A percentile compares a stretch with the other conserved stretches of the same genome.
Evolutionary conservation across 148 eudicot species (phyloP).

Genomic region (Chenopodium quinoa): DNA sequence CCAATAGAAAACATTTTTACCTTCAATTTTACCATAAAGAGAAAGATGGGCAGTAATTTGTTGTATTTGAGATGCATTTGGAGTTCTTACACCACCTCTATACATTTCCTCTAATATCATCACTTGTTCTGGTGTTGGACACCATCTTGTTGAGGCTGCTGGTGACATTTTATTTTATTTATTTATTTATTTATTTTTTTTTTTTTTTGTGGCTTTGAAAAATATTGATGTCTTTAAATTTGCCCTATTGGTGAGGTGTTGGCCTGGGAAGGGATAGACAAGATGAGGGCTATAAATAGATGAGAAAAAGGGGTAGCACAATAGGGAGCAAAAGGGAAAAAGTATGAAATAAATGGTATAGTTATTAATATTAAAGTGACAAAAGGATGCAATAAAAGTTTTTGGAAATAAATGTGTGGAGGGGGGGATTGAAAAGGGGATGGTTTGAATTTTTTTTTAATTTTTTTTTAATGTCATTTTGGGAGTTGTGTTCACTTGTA

Average conservation of each 20-base stretch:
- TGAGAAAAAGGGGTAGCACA: background rate
- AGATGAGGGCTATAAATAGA: conserved; percentile 23
- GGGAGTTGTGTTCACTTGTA: background rate
- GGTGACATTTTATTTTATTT: conserved; percentile 32
- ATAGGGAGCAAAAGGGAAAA: conserved; percentile 3
- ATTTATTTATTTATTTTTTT: background rate
- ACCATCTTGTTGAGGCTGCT: conserved; percentile 67
- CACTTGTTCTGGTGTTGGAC: conserved; percentile 85
- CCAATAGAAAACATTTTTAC: conserved; percentile 93
- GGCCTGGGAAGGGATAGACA: background rate
- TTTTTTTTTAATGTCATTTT: conserved; percentile 9
- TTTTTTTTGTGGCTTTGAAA: no score
- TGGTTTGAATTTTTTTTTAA: background rate
- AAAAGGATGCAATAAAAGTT: conserved; percentile 6
- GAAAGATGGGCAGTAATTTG: conserved; percentile 77
- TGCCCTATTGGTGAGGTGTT: background rate
- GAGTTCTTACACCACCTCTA: conserved; percentile 65
- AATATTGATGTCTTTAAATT: no score
- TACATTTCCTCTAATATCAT: conserved; percentile 91
- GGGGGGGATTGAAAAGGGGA: background rate
- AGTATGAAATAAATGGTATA: background rate
- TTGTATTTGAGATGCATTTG: conserved; percentile 74
- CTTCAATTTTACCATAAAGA: conserved; percentile 71
- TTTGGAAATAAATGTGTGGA: background rate
- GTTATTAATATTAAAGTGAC: background rate